Base-by-base conservation (phyloP, 202 grass and related monocot species). In the Cymbopogon flexuosus region DNA sequence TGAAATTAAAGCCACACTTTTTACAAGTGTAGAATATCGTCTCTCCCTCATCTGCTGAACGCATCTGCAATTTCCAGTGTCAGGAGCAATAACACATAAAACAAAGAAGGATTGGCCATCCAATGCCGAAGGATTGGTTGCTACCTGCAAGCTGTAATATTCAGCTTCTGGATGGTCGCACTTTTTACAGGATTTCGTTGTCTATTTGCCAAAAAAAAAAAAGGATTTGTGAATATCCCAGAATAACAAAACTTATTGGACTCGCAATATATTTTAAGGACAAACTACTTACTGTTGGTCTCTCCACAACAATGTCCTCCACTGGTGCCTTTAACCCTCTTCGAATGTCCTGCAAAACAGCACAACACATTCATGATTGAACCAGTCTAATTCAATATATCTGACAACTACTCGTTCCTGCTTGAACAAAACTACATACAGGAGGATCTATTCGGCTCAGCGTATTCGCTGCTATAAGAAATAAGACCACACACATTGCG, bases 41-140 rank as follows among this genome's bases (percentile, higher is more conserved):
- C 52, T 88, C 84, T 57, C 88, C 96, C 85, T 98, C 96, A 29
- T 98, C 96, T 14, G 88, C 90, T 54, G 92, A 90, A 19, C 90
- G 86, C 29, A 91, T 69, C 94, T 97, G 89, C 62, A 83, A 85
- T 78, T 82, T 36, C 56, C 39, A 6, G 18, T 46, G 49, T 22
- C 15, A 65, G 51, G 65, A 60, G 34, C 29, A 47, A 68, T 43
- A 78, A 65, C 18, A 61, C 51, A 15, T 2, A 65, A 9, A 75
- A 78, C 2, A 0, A 23, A 2, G 46, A 49, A 66, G n/a, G 61
- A 30, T 51, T 46, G 8, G 68, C 13, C 68, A 72, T 60, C 5
- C 36, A 75, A 78, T 67, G 5, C 15, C 34, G 11, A 82, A 80
- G 37, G 37, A 72, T 37, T 11, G 21, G 27, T 42, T 75, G 65